Base-by-base conservation (phyloP, 331 rosid species). In the Malus hybrid region DNA sequence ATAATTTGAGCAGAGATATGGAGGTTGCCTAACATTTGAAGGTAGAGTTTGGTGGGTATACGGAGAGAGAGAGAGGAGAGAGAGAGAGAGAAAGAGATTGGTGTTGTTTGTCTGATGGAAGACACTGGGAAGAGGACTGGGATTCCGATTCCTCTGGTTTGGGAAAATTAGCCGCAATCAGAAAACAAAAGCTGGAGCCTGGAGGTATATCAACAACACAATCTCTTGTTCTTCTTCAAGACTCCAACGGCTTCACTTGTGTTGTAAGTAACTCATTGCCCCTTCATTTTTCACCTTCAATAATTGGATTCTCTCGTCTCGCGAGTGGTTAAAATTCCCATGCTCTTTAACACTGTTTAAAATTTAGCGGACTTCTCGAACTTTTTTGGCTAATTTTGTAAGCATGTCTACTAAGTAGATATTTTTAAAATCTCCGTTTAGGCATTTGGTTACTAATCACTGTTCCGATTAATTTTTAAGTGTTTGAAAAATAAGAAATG, bases 101-200 rank as follows among this genome's bases (percentile, higher is more conserved):
- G 64, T n/a, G 31, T 10, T 52, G 0, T 16, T 6, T 6, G 1
- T 52, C 57, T 52, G 46, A 39, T 39, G 46, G 46, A 39, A 3
- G 12, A 39, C 1, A 36, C 44, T 36, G 44, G 44, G 44, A 36
- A 36, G 2, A 60, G 33, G 68, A 61, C n/a, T 33, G 75, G 76
- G 57, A 76, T 67, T 85, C 74, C 73, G 81, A 85, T 83, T 72
- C 86, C 79, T 76, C 67, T 50, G 84, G 84, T 78, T 81, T 89
- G 48, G 46, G 84, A 75, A 81, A 78, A 66, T 76, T 36, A 67
- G n/a, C 28, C 34, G 12, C 56, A 50, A 50, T 50, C n/a, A 50
- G 5, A 50, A 50, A 15, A 52, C 20, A 16, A 52, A 52, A 7
- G 44, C 24, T 24, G 24, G 24, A 24, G 24, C 24, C 44, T 9